phyloP scores from a whole-genome alignment of 148 eudicot species.

The Arbutus unedo region DNA sequence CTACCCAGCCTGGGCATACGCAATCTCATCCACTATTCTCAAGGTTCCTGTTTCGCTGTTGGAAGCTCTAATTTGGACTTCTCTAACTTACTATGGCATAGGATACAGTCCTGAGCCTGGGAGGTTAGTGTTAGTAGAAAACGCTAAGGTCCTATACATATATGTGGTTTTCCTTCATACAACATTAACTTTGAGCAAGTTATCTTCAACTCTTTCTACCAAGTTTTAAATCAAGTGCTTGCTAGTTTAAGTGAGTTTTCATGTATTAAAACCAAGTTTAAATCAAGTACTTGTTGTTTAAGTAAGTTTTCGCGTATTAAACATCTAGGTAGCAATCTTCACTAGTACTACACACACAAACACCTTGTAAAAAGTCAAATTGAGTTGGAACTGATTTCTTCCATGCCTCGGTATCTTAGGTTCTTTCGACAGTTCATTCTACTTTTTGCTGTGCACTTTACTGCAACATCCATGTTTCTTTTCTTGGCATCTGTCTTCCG shows the following conservation, averaged over 20 bases:
- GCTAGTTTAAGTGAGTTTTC: background rate
- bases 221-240: background rate
- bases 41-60: conserved; percentile 74
- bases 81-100: conserved; percentile 67
- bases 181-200: background rate
- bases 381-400: background rate
- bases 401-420: conserved; percentile 31
- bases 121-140: conserved; percentile 41
- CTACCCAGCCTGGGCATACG: conserved; percentile 91
- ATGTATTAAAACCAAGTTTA: background rate
- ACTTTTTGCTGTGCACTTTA: conserved; percentile 49
- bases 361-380: background rate
- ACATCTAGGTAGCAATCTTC: background rate
- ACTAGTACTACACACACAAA: no score
- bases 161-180: background rate
- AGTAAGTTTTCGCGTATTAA: background rate
- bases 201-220: background rate
- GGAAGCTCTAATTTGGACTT: conserved; percentile 58
- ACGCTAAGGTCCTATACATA: background rate
- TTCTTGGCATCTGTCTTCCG: conserved; percentile 60
- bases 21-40: conserved; percentile 67
- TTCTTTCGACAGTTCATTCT: conserved; percentile 65
- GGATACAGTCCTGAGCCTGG: conserved; percentile 69
- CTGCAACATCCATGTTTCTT: conserved; percentile 64
- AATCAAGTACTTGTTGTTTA: background rate